Base-by-base conservation (phyloP, 345 rosid genomes). In the Sisymbrium altissimum region DNA sequence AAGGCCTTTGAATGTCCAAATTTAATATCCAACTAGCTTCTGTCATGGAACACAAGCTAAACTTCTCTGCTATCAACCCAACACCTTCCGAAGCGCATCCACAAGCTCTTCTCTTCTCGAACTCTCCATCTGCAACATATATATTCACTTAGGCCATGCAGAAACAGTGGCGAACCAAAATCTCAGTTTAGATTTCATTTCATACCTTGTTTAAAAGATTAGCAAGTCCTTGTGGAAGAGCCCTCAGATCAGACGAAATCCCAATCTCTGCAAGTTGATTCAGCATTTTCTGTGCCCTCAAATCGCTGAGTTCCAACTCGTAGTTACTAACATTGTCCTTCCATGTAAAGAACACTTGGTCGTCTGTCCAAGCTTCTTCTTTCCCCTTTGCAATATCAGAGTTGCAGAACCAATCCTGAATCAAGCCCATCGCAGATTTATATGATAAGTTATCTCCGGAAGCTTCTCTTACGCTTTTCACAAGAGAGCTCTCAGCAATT, bases 171-270 rank as follows among this genome's bases (percentile, higher is more conserved):
- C 64, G 76, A 12, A 72, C 29, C 39, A 18, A 40, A 52, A 56
- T 23, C 25, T 23, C 25, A 23, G 68, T 17, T 40, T 55, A 12
- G 0, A 39, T 48, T 53, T 45, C 6, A 61, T 78, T 84, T 21
- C 55, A 57, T 44, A 91, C 98, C 93, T 94, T 87, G 86, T 85
- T 81, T 82, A 94, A 83, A 83, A 94, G 91, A 68, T 87, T 84
- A 71, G 90, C 83, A 45, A 94, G 95, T 78, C 92, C 93, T 73
- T 86, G 97, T 6, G 97, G 97, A 68, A 94, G 86, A 74, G 96
- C 96, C 74, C 74, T 81, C 84, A 94, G 77, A 84, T 87, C 97
- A 21, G 88, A 76, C 10, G 97, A 91, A 60, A 82, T 84, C 11
- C 96, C 86, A 18, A 94, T 83, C 75, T 81, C 85, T 44, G 88